phyloP scores from a whole-genome alignment of 352 stramenopile genomes.

The Pythium biforme region DNA sequence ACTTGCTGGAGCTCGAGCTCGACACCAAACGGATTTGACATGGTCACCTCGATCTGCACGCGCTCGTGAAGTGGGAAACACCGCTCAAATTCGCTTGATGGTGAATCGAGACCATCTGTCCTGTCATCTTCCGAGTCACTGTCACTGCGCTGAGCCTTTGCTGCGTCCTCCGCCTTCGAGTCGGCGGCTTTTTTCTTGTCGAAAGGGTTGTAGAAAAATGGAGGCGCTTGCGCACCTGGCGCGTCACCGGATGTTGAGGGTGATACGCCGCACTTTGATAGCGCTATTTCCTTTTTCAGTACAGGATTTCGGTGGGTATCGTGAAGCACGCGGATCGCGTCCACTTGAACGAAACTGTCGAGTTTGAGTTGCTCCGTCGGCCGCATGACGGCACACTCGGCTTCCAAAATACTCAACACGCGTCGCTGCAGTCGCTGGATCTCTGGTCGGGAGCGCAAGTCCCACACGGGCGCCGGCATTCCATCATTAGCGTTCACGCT shows the following conservation, averaged over 20 bases:
- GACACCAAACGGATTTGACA: slow-evolving; percentile 76
- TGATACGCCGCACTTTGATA: slow-evolving; percentile 35
- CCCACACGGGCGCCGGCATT: slow-evolving; percentile 37
- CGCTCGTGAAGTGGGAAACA: slow-evolving; percentile 55
- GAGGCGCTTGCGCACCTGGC: neutral
- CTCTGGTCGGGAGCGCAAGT: slow-evolving; percentile 58
- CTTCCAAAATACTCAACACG: slow-evolving; percentile 51
- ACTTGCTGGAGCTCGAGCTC: slow-evolving; percentile 60
- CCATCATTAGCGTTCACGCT: neutral
- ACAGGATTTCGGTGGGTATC: slow-evolving; percentile 32
- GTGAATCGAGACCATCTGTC: slow-evolving; percentile 17
- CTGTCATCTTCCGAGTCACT: slow-evolving; percentile 15
- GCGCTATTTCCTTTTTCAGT: slow-evolving; percentile 32
- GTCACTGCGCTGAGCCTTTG: neutral
- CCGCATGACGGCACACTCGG: slow-evolving; percentile 51
- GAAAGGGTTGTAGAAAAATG: slow-evolving; percentile 45
- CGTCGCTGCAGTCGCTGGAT: slow-evolving; percentile 54
- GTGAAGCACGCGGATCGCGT: slow-evolving; percentile 40
- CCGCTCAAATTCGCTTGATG: slow-evolving; percentile 32
- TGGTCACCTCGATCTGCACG: slow-evolving; percentile 50
- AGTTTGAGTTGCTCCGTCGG: slow-evolving; percentile 55
- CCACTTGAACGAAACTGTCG: slow-evolving; percentile 53
- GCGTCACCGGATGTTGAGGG: slow-evolving; percentile 12
- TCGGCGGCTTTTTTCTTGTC: slow-evolving; percentile 15
- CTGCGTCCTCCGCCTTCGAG: neutral